Evolutionary conservation across 2,329 filamentous ascomycete genomes (phyloP), one percentile per base, ranked within the genome.

Genomic region (Monosporascus ibericus): DNA sequence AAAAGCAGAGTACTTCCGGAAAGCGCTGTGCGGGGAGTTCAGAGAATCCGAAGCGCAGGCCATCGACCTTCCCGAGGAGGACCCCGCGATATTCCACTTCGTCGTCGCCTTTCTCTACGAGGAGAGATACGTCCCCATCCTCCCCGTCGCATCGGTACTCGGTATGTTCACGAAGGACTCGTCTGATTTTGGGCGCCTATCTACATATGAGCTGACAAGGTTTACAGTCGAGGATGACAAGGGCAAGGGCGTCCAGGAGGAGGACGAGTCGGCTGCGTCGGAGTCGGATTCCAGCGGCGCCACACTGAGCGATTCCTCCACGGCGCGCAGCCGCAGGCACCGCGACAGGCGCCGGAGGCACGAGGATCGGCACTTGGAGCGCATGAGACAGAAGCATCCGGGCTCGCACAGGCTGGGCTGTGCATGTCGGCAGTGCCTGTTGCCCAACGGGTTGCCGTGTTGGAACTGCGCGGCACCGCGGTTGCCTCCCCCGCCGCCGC

Each of bases 91-190:
- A 47, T 80, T 80, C 55, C 74, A 77, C 52, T 77, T 78, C 55
- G 62, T 80, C 42, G 65, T 80, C 37, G 74, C 75, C n/a, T 79
- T 72, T 48, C 63, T 79, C 14, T 79, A 78, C 56, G 75, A 79
- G 56, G 71, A 68, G 20, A 71, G 64, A 51, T 78, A 73, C 56
- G 65, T 71, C 3, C 76, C 76, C 37, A 74, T 77, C 52, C 72
- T 65, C 55, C 65, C 75, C n/a, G 65, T 69, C 36, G 67, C 74
- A 3, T 68, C 69, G 25, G 73, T 68, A 2, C 62, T 78, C 30
- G 59, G 71, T 70, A 56, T 55, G 63, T 54, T 47, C 37, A 5
- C 39, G 44, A 14, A 38, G 48, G 14, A 49, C 52, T 44, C 24
- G 44, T 34, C 47, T 37, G 30, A 8, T 17, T 15, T 27, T 17